Evolutionary conservation across 169 alveolate genomes (phyloP).

Genomic region (Perkinsus chesapeaki): DNA sequence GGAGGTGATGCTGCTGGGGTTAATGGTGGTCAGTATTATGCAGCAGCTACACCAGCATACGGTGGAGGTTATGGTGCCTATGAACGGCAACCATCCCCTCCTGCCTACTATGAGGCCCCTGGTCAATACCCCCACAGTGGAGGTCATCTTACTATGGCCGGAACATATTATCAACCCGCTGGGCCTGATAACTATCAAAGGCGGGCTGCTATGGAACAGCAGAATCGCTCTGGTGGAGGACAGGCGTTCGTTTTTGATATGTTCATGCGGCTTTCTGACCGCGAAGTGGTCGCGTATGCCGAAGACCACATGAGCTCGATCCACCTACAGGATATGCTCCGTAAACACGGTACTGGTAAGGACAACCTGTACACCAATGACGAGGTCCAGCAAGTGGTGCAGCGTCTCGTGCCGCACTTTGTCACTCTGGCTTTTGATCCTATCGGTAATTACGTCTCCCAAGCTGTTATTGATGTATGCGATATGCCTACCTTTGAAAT

Average conservation of each 20-base stretch:
- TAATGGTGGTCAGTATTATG: not conserved
- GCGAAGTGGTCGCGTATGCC: not conserved
- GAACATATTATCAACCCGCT: not conserved
- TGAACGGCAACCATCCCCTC: not conserved
- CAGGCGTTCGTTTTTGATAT: not conserved
- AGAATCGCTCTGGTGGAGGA: not conserved
- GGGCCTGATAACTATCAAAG: not conserved
- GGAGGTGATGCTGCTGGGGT: not conserved
- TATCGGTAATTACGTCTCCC: not conserved
- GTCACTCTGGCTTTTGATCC: not conserved
- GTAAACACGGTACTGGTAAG: not conserved
- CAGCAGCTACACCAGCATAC: not conserved
- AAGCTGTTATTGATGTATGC: not conserved
- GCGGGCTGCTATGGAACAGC: not conserved
- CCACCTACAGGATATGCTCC: not conserved
- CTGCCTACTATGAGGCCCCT: not conserved
- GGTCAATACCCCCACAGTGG: not conserved
- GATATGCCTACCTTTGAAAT: not conserved
- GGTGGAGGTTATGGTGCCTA: not conserved
- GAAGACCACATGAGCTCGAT: not conserved
- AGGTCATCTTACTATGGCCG: not conserved
- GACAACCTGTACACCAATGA: not conserved
- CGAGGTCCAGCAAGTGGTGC: not conserved
- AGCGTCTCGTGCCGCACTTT: not conserved
- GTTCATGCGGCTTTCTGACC: not conserved